phyloP scores from a whole-genome alignment of 805 yeast genomes.

The Yamadazyma endophytica region DNA sequence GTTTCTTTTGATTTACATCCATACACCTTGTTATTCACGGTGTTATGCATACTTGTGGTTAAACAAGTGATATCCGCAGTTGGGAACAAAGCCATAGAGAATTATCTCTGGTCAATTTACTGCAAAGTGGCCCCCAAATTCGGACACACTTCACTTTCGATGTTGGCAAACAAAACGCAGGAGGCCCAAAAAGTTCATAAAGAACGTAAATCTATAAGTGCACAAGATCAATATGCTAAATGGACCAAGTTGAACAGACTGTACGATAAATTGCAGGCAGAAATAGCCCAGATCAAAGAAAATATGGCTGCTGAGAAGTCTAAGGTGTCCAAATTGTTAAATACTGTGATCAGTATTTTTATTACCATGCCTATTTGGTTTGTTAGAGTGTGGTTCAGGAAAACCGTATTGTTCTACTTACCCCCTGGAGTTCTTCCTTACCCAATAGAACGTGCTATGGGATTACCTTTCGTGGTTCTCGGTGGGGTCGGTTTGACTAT shows the following conservation, averaged over 20 bases:
- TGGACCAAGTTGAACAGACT: conserved; percentile 91
- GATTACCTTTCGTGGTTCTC: conserved; percentile 60
- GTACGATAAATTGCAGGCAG: conserved; percentile 51
- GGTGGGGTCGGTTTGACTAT: conserved; percentile 60
- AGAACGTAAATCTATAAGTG: conserved; percentile 60
- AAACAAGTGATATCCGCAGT: conserved; percentile 32
- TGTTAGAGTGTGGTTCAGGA: conserved; percentile 50
- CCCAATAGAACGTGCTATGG: conserved; percentile 49
- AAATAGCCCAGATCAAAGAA: conserved; percentile 43
- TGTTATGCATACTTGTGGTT: conserved; percentile 31
- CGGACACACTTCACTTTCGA: conserved; percentile 27
- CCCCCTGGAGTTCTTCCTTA: conserved; percentile 57
- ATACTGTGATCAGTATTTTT: conserved; percentile 27
- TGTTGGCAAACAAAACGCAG: conserved; percentile 23
- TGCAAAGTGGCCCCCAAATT: conserved; percentile 25
- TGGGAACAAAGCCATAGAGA: conserved; percentile 32
- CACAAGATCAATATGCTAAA: conserved; percentile 91
- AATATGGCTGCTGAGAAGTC: conserved; percentile 33
- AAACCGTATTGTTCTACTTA: conserved; percentile 52
- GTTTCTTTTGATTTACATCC: conserved; percentile 27
- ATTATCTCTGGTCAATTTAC: conserved; percentile 36
- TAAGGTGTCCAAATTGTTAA: conserved; percentile 27
- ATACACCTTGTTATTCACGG: conserved; percentile 26
- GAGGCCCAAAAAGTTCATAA: conserved; percentile 46
- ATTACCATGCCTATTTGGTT: conserved; percentile 48